Base-by-base conservation (phyloP, 306 rosid genomes). In the Ammopiptanthus mongolicus region DNA sequence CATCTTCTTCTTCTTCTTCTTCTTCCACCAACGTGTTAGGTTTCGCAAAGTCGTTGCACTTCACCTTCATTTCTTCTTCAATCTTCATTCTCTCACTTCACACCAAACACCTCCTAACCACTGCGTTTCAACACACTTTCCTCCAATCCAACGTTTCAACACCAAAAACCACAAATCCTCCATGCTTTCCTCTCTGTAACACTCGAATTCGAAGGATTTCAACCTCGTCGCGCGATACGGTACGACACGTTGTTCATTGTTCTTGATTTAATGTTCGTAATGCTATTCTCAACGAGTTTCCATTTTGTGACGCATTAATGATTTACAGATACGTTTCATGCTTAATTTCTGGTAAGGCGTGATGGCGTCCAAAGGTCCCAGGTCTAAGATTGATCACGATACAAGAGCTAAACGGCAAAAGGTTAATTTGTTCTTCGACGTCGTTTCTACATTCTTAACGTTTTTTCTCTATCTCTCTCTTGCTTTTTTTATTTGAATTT, bases 321-420 rank as follows among this genome's bases (percentile, higher is more conserved):
- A 17, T 18, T 23, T 29, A 0, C 73, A 74, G 85, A 41, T 74
- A 74, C 51, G 62, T 55, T 65, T 8, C 34, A 44, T 69, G 46
- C 74, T 63, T 81, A 59, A 48, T 48, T 48, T 74, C 7, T 73
- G 58, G 47, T 41, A 41, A 41, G 15, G 46, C 50, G 50, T 61
- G 65, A 91, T 95, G 98, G 93, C 98, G 59, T 95, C 97, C 64
- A 95, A 88, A 86, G 98, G 93, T 81, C 97, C 84, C 47, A 86
- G 96, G 93, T 85, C 89, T 29, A 91, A 82, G 86, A 77, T 88
- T 65, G 97, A 95, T 71, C 97, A 90, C 12, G 98, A 95, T 76
- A 8, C 86, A 56, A 87, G 83, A 84, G 88, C 89, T 50, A 91
- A 88, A 84, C 91, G 98, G 67, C 98, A 86, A 73, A 91, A 90